Percentiles rank a stretch among this genome's conserved stretches.
Evolutionary conservation across 2,329 filamentous ascomycete genomes (phyloP).

Genomic region (Clarireedia monteithiana): DNA sequence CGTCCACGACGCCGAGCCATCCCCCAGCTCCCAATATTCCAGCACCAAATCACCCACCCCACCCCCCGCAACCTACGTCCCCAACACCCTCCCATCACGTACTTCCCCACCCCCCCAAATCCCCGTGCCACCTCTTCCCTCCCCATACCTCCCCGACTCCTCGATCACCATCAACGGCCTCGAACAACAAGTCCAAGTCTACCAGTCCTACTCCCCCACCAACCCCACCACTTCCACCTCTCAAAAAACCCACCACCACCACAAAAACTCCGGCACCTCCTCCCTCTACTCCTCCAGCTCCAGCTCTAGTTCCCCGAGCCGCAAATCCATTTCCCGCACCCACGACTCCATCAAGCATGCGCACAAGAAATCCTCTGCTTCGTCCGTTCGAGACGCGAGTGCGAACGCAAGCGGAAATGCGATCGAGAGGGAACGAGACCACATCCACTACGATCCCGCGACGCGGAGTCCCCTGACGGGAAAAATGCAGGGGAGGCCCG

Average conservation of each 20-base stretch:
- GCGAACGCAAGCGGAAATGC: not conserved
- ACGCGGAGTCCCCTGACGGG: not conserved
- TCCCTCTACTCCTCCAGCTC: not conserved
- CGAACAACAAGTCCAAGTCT: not conserved
- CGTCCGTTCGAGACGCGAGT: not conserved
- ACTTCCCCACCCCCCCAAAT: not conserved
- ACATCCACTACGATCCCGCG: slow-evolving; percentile 3
- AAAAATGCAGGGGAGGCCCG: not conserved
- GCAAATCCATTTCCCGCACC: not conserved
- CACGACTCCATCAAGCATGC: slow-evolving; percentile 1
- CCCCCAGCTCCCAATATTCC: not conserved
- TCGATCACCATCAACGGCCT: not conserved
- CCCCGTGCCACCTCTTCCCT: not conserved
- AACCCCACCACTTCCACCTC: not conserved
- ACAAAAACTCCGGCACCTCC: not conserved
- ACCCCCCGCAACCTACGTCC: not conserved
- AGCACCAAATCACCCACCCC: not conserved
- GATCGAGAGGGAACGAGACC: not conserved
- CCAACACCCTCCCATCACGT: not conserved
- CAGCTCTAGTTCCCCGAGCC: not conserved
- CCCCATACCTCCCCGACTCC: not conserved
- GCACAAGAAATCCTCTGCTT: not conserved
- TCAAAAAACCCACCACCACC: not conserved
- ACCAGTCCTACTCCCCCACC: not conserved
- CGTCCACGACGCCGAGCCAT: not conserved